These are phyloP conservation scores for Litchi chinensis DNA, from an alignment of 345 rosid genomes.

Conservation along the genomic window DNA sequence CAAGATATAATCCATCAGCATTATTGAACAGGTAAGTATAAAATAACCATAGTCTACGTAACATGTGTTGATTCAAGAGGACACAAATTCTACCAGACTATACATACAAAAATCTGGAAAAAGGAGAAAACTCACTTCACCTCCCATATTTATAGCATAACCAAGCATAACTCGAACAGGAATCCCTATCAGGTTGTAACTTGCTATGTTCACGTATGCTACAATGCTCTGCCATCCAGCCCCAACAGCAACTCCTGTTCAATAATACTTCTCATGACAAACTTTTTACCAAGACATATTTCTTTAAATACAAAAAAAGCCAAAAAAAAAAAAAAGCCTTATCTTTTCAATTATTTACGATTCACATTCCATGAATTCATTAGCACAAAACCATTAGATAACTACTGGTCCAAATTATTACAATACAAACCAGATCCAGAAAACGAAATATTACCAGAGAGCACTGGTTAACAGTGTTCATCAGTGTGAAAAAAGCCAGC, in stretches of 20 bases:
- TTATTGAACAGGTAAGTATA: neutral
- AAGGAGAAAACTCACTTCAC: slow-evolving; percentile 47
- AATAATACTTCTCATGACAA: no score
- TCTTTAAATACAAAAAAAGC: no score
- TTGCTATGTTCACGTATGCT: slow-evolving; percentile 65
- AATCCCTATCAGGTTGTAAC: slow-evolving; percentile 73
- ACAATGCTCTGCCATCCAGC: slow-evolving; percentile 86
- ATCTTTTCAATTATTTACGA: neutral
- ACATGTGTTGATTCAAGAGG: no score
- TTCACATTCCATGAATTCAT: neutral
- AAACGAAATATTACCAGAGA: slow-evolving; percentile 52
- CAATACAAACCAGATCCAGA: neutral
- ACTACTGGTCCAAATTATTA: neutral
- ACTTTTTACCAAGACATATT: no score
- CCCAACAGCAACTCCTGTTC: slow-evolving; percentile 74
- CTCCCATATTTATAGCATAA: slow-evolving; percentile 49
- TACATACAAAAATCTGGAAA: neutral
- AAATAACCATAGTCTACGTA: no score
- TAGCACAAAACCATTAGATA: neutral
- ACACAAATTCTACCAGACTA: neutral
- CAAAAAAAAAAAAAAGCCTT: no score
- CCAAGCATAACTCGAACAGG: slow-evolving; percentile 68
- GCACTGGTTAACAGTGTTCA: slow-evolving; percentile 83
- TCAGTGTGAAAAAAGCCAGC: slow-evolving; percentile 65
- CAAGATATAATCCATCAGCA: neutral